Conservation (phyloP, 495 filamentous ascomycete genomes). For the Lasiosphaeria ovina region DNA sequence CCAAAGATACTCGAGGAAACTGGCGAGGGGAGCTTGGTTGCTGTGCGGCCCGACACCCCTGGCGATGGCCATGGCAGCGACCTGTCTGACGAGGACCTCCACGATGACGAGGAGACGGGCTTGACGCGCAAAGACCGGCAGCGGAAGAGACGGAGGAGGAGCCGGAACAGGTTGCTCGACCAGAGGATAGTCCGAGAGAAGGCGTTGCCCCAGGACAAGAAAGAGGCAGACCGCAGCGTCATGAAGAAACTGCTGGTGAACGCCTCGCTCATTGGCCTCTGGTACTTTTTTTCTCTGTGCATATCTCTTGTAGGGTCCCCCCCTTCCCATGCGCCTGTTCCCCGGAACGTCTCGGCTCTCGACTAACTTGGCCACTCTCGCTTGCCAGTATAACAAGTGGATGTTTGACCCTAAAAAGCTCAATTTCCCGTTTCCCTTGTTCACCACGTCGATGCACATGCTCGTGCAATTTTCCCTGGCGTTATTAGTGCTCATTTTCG, state of each 20-base stretch:
- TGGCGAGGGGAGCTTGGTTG: conserved; percentile 23
- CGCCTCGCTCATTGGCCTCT: conserved; percentile 72
- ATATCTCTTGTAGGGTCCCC: conserved; percentile 79
- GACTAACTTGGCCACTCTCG: conserved; percentile 6
- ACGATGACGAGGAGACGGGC: conserved; percentile 87
- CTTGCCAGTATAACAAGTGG: conserved; percentile 94
- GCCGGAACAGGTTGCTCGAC: conserved; percentile 68
- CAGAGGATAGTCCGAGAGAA: conserved; percentile 63
- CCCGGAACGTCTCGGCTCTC: not conserved
- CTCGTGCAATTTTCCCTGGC: conserved; percentile 88
- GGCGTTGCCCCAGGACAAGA: conserved; percentile 61
- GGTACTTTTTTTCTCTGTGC: conserved; percentile 92
- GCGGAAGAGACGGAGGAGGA: conserved; percentile 61
- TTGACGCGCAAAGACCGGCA: conserved; percentile 70
- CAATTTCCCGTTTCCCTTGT: conserved; percentile 91
- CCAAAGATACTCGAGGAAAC: conserved; percentile 43
- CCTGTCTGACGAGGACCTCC: conserved; percentile 65
- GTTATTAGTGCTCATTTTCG: conserved; percentile 71
- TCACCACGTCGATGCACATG: conserved; percentile 96
- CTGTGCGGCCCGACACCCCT: conserved; percentile 25
- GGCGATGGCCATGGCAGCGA: conserved; percentile 23
- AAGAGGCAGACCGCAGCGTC: conserved; percentile 68
- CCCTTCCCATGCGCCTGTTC: not conserved
- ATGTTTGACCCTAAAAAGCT: conserved; percentile 89
- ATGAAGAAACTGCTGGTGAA: conserved; percentile 68